Percentiles rank a stretch among this genome's conserved stretches.
phyloP scores from a whole-genome alignment of 2,329 filamentous ascomycete genomes.

The Lecanicillium sp. region DNA sequence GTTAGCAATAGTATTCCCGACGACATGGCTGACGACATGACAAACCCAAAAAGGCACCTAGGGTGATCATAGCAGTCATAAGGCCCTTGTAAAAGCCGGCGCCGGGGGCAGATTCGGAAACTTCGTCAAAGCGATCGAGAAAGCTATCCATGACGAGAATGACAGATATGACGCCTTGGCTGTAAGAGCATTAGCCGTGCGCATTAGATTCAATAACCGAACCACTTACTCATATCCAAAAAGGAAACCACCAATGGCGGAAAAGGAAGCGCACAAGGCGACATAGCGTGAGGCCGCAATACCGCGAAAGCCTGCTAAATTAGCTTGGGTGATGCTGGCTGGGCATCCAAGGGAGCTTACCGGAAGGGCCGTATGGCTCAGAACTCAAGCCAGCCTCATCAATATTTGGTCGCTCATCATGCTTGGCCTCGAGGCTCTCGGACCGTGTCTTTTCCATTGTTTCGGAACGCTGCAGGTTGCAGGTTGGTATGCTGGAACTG shows the following conservation, averaged over 20 bases:
- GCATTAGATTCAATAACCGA: no score
- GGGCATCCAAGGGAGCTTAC: background rate
- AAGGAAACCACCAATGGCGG: background rate
- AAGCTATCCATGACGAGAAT: conserved; percentile 29
- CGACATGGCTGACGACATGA: no score
- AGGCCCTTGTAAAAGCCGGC: conserved; percentile 31
- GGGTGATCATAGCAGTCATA: conserved; percentile 39
- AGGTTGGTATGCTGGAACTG: no score
- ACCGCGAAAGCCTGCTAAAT: background rate
- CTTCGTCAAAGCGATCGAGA: conserved; percentile 21
- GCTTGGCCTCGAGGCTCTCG: background rate
- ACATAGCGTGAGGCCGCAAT: background rate
- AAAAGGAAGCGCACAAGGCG: background rate
- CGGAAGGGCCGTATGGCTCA: background rate
- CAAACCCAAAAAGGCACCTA: conserved; percentile 37
- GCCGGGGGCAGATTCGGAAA: conserved; percentile 24
- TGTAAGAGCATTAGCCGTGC: conserved; percentile 2
- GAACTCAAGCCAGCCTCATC: background rate
- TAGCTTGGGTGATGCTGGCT: background rate
- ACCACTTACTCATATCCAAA: background rate
- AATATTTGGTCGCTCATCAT: background rate
- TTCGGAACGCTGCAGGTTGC: no score
- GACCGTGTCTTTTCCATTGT: background rate
- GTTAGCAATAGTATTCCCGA: no score
- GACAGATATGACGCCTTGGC: conserved; percentile 31